Base-by-base conservation (phyloP, 1,139 yeast genomes). In the Geotrichum reessii region DNA sequence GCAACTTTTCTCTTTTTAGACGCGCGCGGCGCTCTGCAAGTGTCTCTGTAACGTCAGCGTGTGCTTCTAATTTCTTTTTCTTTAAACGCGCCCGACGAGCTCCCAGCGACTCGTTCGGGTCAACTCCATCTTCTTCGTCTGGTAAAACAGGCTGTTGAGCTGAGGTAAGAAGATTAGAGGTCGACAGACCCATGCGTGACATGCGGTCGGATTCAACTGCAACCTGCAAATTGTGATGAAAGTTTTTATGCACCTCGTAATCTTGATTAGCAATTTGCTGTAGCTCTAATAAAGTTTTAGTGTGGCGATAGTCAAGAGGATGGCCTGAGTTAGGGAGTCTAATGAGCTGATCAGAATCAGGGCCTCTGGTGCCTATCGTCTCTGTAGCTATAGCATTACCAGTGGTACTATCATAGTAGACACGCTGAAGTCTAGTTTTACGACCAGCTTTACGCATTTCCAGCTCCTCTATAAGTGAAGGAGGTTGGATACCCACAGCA, bases 401-500 rank as follows among this genome's bases (percentile, higher is more conserved):
- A n/a, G 58, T 57, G n/a, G 59, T 62, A 11, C 66, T 65, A 31
- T 71, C 73, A 25, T 67, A 62, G 22, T 62, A 51, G 19, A 71
- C 65, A 22, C 64, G 63, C 49, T 64, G 64, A 28, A 63, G 63
- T 55, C 72, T 71, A 1, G 69, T 64, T 49, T 60, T 62, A 19
- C 68, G 62, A 31, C 72, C 74, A n/a, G 71, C 69, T 58, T 73
- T 73, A 37, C 76, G 69, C 58, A 73, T 64, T 61, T 73, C 76
- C 47, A 73, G 61, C 61, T 73, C 76, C 60, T 73, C 76, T 52
- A 73, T 70, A 19, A 73, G 64, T 7, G 74, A 69, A 17, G 67
- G 66, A 0, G 71, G 70, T 50, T 66, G 65, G 3, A 65, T 64
- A 2, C 62, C 63, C 9, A 60, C 63, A 14, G 58, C 54, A 22